Conservation (phyloP, 345 rosid species). For the Acer yangbiense region DNA sequence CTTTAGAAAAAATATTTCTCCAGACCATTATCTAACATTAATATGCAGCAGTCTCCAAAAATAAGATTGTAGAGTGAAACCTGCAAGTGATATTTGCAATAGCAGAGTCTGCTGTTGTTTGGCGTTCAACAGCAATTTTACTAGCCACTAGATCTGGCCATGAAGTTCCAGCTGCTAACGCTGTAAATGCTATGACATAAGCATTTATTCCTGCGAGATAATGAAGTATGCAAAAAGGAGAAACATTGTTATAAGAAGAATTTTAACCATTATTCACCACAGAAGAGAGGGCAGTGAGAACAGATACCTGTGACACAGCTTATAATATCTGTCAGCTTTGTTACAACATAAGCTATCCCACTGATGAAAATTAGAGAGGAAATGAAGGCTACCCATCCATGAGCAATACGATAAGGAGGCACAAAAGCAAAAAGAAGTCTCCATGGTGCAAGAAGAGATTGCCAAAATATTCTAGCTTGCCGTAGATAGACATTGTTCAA, state of each 20-base stretch:
- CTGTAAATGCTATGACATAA: constrained; percentile 94
- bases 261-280: constrained; percentile 6
- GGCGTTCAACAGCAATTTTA: constrained; percentile 96
- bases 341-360: constrained; percentile 77
- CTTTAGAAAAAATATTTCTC: neutral
- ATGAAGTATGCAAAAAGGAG: neutral
- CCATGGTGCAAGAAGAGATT: constrained; percentile 70
- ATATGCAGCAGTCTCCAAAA: neutral
- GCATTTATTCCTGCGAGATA: constrained; percentile 70
- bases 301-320: constrained; percentile 87
- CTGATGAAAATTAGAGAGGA: constrained; percentile 83
- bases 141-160: constrained; percentile 99
- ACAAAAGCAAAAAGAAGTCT: constrained; percentile 82
- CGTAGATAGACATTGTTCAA: constrained; percentile 40
- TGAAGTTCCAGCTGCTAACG: constrained; percentile 89
- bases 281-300: constrained; percentile 7
- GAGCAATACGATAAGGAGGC: constrained; percentile 84
- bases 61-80: constrained; percentile 30
- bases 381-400: constrained; percentile 91
- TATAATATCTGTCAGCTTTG: constrained; percentile 73
- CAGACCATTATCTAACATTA: neutral
- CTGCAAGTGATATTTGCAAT: constrained; percentile 98
- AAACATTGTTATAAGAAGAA: constrained; percentile 14
- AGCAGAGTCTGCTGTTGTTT: constrained; percentile 92
- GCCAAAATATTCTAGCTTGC: constrained; percentile 56